These are phyloP conservation scores for Didymellaceae sp. DNA, from an alignment of 2,329 filamentous ascomycete species.

Conservation along the genomic window DNA sequence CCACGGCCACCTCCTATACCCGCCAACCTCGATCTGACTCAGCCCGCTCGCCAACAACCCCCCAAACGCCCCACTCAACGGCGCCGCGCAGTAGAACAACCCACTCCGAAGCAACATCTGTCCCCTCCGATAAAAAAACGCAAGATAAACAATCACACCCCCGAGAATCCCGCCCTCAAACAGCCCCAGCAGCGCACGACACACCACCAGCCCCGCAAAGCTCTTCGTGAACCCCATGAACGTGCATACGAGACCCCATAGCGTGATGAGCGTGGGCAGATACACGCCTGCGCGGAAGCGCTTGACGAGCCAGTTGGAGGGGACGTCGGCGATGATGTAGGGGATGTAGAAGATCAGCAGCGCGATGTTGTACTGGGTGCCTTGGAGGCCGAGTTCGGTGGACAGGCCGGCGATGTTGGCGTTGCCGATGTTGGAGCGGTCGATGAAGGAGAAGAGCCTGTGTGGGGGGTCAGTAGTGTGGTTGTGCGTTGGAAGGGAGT, in stretches of 20 bases:
- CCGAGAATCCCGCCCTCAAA: conserved; percentile 52
- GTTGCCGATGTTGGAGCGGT: conserved; percentile 52
- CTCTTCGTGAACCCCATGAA: conserved; percentile 52
- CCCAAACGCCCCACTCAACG: conserved; percentile 51
- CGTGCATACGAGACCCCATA: conserved; percentile 50
- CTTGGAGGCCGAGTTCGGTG: conserved; percentile 48
- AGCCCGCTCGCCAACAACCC: conserved; percentile 53
- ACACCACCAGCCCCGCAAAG: conserved; percentile 50
- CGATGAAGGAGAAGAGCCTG: conserved; percentile 56
- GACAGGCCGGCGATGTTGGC: conserved; percentile 52
- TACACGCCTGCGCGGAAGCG: conserved; percentile 51
- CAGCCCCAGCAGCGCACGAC: conserved; percentile 51
- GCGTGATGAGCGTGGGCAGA: conserved; percentile 48
- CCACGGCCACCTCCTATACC: conserved; percentile 49
- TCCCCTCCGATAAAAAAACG: conserved; percentile 52
- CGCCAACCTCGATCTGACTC: conserved; percentile 46
- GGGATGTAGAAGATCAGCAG: conserved; percentile 55
- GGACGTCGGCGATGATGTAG: conserved; percentile 53
- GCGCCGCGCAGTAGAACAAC: conserved; percentile 48
- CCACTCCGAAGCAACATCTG: conserved; percentile 51
- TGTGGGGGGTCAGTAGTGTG: not conserved
- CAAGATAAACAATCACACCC: conserved; percentile 52
- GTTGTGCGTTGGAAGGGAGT: too few species aligned
- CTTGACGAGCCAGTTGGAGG: conserved; percentile 52
- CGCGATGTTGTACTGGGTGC: conserved; percentile 51